Base-by-base conservation (phyloP, 768 basidiomycete species). In the Multifurca ochricompacta region DNA sequence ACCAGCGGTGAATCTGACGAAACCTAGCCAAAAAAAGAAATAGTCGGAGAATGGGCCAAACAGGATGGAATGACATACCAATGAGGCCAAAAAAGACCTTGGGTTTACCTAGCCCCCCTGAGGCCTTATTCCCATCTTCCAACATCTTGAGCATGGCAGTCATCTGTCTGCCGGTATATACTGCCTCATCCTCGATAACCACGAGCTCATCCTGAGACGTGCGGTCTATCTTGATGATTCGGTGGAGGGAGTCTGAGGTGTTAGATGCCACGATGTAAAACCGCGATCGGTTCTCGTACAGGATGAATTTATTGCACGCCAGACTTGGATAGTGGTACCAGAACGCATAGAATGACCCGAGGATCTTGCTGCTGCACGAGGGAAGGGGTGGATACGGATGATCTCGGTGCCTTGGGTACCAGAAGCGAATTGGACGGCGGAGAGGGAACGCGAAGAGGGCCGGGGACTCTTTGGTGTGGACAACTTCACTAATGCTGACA, bases 211-310 rank as follows among this genome's bases (percentile, higher is more conserved):
- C 80, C 52, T 83, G 84, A 0, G 80, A 77, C 1, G 88, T 92
- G 36, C 95, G 76, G 68, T 99, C 93, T 49, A 99, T 84, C 73
- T 93, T 96, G 65, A 97, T 79, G 52, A 99, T 90, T 18, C 89
- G 80, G 65, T 96, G 93, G 1, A 87, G 79, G 1, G 90, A 87
- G 55, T 91, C 90, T 16, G 87, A 82, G 1, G 90, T 80, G 70
- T 92, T 92, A 37, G 89, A 93, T 2, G 89, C 93, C 56, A 97
- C 82, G 49, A 99, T 81, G 71, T 83, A 97, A 76, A 95, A 92
- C 16, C 91, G 85, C 21, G 85, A 77, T 52, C 83, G 81, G 63
- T 91, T 97, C 72, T 99, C 95, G 68, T 96, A 97, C 3, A 98
- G 72, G 30, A 91, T 85, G 72, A 91, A 93, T 66, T 91, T 91